Evolutionary conservation across 768 basidiomycete genomes (phyloP).

Genomic region (Candolleomyces efflorescens): DNA sequence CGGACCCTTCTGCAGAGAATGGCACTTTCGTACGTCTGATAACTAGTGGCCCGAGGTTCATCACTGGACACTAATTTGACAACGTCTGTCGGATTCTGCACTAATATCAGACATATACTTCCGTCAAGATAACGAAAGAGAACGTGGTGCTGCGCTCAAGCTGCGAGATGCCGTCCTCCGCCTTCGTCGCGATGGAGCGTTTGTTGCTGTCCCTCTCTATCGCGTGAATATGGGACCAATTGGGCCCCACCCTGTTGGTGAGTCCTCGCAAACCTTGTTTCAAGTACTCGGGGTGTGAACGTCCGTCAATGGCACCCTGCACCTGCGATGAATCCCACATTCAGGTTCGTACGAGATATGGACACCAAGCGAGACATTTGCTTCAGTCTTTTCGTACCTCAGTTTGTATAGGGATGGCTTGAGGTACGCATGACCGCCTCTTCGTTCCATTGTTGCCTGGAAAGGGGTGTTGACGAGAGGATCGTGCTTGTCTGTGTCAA

Average conservation of each 20-base stretch:
- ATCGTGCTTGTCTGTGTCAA: neutral
- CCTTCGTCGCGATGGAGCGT: conserved; percentile 69
- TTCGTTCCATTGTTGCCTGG: too few species aligned
- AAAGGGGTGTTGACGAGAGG: too few species aligned
- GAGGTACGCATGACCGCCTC: conserved; percentile 43
- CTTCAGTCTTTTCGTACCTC: conserved; percentile 73
- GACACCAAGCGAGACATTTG: conserved; percentile 72
- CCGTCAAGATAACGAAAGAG: conserved; percentile 57
- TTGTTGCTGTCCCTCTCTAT: conserved; percentile 73
- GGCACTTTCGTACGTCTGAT: conserved; percentile 66
- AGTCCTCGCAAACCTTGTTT: conserved; percentile 17
- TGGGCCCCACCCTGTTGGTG: conserved; percentile 75
- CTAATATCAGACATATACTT: conserved; percentile 67
- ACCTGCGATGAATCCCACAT: neutral
- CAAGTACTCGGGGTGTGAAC: neutral
- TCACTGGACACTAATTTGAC: neutral
- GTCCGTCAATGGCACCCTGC: too few species aligned
- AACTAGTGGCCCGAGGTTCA: too few species aligned
- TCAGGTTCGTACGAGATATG: conserved; percentile 80
- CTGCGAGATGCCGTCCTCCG: conserved; percentile 69
- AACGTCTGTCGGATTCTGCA: neutral
- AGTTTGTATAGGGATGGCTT: conserved; percentile 61
- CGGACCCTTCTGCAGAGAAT: conserved; percentile 48
- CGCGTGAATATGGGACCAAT: conserved; percentile 66
- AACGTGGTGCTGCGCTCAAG: conserved; percentile 61